These are phyloP conservation scores for Daedaleopsis sinensis DNA, from an alignment of 768 basidiomycete species.

Conservation along the genomic window DNA sequence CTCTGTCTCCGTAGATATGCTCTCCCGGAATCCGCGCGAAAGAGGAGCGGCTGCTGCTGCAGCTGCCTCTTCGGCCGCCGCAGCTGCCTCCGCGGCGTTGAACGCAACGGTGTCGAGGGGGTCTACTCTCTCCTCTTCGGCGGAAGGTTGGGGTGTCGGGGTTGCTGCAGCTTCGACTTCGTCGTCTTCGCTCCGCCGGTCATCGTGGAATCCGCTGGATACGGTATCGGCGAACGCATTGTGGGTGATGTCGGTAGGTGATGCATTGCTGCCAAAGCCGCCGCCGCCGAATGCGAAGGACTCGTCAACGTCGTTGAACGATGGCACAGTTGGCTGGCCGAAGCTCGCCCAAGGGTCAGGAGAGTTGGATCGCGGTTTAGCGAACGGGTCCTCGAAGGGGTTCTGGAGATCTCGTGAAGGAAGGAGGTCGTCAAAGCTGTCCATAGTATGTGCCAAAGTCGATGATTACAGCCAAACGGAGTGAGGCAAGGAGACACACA, in stretches of 20 bases:
- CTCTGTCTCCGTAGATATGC: conserved; percentile 25
- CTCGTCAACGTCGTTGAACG: conserved; percentile 19
- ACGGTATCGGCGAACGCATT: conserved; percentile 20
- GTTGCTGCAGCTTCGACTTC: background rate
- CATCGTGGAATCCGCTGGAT: conserved; percentile 13
- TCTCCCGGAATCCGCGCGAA: conserved; percentile 28
- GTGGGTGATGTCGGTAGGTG: conserved; percentile 21
- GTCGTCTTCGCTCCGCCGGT: background rate
- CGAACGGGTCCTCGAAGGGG: conserved; percentile 75
- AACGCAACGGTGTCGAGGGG: conserved; percentile 46
- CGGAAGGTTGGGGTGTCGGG: background rate
- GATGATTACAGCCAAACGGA: background rate
- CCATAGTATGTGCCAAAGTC: conserved; percentile 46
- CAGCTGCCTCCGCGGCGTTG: conserved; percentile 32
- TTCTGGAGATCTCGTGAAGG: conserved; percentile 69
- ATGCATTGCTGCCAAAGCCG: conserved; percentile 14
- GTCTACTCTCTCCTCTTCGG: conserved; percentile 29
- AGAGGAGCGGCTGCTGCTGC: conserved; percentile 9
- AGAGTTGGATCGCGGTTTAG: conserved; percentile 60
- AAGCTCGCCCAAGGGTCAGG: conserved; percentile 80
- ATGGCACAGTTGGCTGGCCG: conserved; percentile 38
- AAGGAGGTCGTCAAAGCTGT: conserved; percentile 79
- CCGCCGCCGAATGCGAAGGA: conserved; percentile 18
- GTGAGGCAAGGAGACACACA: background rate
- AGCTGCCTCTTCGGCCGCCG: conserved; percentile 13